Conservation (phyloP, 805 yeast genomes). For the Ogataea henricii region DNA sequence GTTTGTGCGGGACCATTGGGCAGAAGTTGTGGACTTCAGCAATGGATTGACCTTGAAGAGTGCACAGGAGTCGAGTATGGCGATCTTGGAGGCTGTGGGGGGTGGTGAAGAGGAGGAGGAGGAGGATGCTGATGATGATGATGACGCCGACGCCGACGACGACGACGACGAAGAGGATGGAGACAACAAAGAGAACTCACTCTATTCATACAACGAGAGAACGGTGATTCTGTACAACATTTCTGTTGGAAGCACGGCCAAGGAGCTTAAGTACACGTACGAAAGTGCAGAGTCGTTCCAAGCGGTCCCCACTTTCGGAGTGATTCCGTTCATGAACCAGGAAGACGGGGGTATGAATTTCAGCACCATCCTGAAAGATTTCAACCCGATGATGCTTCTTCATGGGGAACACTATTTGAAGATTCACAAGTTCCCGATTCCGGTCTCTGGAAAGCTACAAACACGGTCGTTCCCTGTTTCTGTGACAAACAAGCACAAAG, state of each 20-base stretch:
- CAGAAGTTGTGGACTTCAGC: conserved; percentile 63
- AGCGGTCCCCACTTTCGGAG: conserved; percentile 87
- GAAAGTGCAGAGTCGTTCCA: conserved; percentile 79
- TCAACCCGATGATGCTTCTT: conserved; percentile 83
- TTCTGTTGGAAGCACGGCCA: conserved; percentile 82
- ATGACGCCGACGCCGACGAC: conserved; percentile 47
- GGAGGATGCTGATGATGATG: conserved; percentile 45
- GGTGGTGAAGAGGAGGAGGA: conserved; percentile 47
- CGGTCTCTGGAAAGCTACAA: conserved; percentile 62
- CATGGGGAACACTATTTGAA: conserved; percentile 96
- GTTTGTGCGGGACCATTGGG: conserved; percentile 67
- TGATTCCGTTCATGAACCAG: conserved; percentile 77
- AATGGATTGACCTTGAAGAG: conserved; percentile 55
- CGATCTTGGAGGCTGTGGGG: conserved; percentile 66
- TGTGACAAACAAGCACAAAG: conserved; percentile 66
- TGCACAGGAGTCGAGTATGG: conserved; percentile 78
- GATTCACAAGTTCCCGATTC: conserved; percentile 74
- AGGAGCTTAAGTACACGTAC: conserved; percentile 75
- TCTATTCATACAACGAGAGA: conserved; percentile 61
- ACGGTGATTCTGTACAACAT: conserved; percentile 83
- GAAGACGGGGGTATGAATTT: conserved; percentile 58
- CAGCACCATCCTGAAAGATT: conserved; percentile 67
- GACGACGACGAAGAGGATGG: conserved; percentile 46
- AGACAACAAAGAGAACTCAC: conserved; percentile 42
- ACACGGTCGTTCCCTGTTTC: conserved; percentile 72